Base-by-base conservation (phyloP, 1,284 basidiomycete genomes). In the Cutaneotrichosporon sp. region DNA sequence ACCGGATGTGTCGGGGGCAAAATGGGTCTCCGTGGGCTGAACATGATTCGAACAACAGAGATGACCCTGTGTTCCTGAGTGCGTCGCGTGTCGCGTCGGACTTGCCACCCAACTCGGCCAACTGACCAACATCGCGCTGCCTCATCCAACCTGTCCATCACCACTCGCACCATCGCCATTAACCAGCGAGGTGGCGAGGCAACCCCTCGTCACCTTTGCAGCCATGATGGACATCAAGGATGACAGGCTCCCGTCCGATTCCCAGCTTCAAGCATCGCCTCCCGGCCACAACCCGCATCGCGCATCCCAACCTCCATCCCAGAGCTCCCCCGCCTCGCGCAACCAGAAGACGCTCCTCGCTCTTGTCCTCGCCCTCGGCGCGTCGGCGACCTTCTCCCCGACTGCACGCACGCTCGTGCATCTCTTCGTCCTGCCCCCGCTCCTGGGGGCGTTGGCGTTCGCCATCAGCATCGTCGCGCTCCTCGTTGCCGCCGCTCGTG, bases 351-450 rank as follows among this genome's bases (percentile, higher is more conserved):
- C 33, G 24, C 18, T 27, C 36, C 33, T 46, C 2, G 45, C 29
- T 18, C 22, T 47, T 7, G 38, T 14, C 5, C 5, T 36, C n/a
- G 36, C n/a, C 5, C 18, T 42, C 13, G 56, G 34, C 36, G 36
- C 27, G n/a, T 52, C 47, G 34, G 49, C 38, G 29, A 20, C 27
- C 27, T 43, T 27, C 9, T 43, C 38, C 4, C 11, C 24, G 33
- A 29, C 45, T 14, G 42, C 43, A 16, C 51, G 51, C 20, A 36
- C 33, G 8, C 20, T 53, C 16, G 33, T 38, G 22, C 34, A 22
- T 9, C 16, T 54, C 14, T 16, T 59, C 33, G 31, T 59, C 8
- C 18, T 54, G 24, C 33, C 43, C 20, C 57, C 57, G 2, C 27
- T 59, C 10, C 24, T 59, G 25, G 33, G 22, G 11, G 43, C 43